Evolutionary conservation across 1,284 basidiomycete genomes (phyloP), one percentile per base, ranked within the genome.

Genomic region (Hemileia vastatrix): DNA sequence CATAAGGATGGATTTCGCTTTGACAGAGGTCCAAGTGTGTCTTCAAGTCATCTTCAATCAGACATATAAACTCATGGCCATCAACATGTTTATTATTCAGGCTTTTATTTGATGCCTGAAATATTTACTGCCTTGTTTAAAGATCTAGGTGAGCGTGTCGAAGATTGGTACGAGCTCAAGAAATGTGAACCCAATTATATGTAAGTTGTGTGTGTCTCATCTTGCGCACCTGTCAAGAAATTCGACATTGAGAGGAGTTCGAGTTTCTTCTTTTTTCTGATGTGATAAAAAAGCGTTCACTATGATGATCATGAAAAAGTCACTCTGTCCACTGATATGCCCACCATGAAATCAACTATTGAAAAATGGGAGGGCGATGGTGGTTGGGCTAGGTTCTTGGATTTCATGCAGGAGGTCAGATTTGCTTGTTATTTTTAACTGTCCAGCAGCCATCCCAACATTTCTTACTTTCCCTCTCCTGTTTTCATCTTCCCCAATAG

Each of bases 291-390:
- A n/a, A 69, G 75, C n/a, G 74, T 79, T 19, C 77, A 79, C 61
- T 80, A 77, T 61, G 76, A 78, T 55, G 79, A 79, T 69, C 77
- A 77, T n/a, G 76, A 79, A 65, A 76, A 69, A 33, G 73, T 81
- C 57, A 70, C 69, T 9, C 72, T 81, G 32, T 75, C 72, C 32
- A 78, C 78, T 11, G 78, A 81, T 69, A 67, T 80, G 66, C 72
- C 76, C 2, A 65, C 72, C 64, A 75, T 81, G 74, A 78, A 78
- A 62, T 67, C 68, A 21, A 78, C 79, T 66, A 75, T 80, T 19
- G 79, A 80, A 67, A 74, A 75, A 40, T 80, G 76, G 67, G 80
- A 81, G 66, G 79, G 80, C 8, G 71, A 75, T n/a, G 75, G 77
- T 9, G 80, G 80, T 2, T 78, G 67, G 21, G 68, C 67, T 54